A percentile compares a stretch with the other conserved stretches of the same genome.
Conservation (phyloP, 495 filamentous ascomycete species). For the Mycothermus thermophilus region DNA sequence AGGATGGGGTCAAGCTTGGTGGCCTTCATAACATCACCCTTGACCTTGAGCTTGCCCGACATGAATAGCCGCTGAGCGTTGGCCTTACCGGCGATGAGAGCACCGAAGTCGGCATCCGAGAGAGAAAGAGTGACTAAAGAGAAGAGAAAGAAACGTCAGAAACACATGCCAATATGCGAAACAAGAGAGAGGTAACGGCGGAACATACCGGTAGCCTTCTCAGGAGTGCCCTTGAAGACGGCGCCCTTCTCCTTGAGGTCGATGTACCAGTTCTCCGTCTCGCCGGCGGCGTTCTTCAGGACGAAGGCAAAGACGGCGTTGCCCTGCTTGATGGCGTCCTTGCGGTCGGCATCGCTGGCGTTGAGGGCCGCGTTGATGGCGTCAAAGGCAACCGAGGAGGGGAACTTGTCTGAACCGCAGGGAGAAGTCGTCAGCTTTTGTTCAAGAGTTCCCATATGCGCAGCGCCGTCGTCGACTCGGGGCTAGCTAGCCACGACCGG, state of each 20-base stretch:
- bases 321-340: slow-evolving; percentile 76
- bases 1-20: slow-evolving; percentile 92
- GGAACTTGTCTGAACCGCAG: slow-evolving; percentile 73
- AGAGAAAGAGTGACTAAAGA: slow-evolving; percentile 72
- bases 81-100: slow-evolving; percentile 73
- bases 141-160: slow-evolving; percentile 4
- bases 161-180: neutral
- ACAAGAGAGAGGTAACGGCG: neutral
- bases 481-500: too few relatives aligned
- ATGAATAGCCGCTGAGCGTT: slow-evolving; percentile 95
- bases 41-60: slow-evolving; percentile 92
- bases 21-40: slow-evolving; percentile 97
- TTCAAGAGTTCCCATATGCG: too few relatives aligned
- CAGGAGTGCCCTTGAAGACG: slow-evolving; percentile 62
- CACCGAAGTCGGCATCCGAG: slow-evolving; percentile 73
- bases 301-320: slow-evolving; percentile 83
- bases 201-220: slow-evolving; percentile 67
- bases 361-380: slow-evolving; percentile 63
- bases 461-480: too few relatives aligned
- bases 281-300: slow-evolving; percentile 71
- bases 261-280: slow-evolving; percentile 80
- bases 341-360: slow-evolving; percentile 55
- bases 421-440: too few relatives aligned
- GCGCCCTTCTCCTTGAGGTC: slow-evolving; percentile 83
- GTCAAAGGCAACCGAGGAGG: slow-evolving; percentile 85